Percentiles rank a stretch among this genome's conserved stretches.
Evolutionary conservation across 331 rosid genomes (phyloP).

Genomic region (Arachis monticola): DNA sequence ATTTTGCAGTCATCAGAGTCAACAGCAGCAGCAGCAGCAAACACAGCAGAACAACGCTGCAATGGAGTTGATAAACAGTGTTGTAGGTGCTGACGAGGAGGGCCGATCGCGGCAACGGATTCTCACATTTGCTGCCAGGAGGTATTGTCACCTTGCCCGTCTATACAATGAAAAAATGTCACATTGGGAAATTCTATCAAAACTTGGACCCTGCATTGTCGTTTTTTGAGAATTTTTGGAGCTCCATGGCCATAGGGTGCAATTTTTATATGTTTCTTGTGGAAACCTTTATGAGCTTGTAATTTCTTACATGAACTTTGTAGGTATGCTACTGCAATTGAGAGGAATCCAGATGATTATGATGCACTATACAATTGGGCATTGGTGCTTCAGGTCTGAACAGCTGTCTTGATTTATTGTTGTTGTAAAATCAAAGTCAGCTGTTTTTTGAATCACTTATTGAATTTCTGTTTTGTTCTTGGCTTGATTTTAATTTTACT

Average conservation of each 20-base stretch:
- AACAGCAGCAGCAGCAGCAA: slow-evolving; percentile 62
- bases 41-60: slow-evolving; percentile 77
- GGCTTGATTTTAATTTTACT: not conserved
- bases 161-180: not conserved
- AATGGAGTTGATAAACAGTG: slow-evolving; percentile 90
- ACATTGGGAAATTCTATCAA: not conserved
- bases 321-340: slow-evolving; percentile 96
- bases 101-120: slow-evolving; percentile 96
- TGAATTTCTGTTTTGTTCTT: slow-evolving; percentile 17
- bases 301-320: slow-evolving; percentile 36
- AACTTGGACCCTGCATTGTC: slow-evolving; percentile 9
- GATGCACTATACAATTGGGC: slow-evolving; percentile 99
- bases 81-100: slow-evolving; percentile 86
- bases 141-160: slow-evolving; percentile 46
- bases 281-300: slow-evolving; percentile 15
- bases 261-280: not conserved
- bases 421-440: slow-evolving; percentile 11
- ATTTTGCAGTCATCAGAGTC: slow-evolving; percentile 62
- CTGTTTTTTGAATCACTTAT: slow-evolving; percentile 9
- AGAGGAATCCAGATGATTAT: slow-evolving; percentile 88
- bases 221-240: slow-evolving; percentile 14
- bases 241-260: not conserved
- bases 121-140: slow-evolving; percentile 97
- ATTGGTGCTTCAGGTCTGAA: slow-evolving; percentile 91
- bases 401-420: slow-evolving; percentile 34